Evolutionary conservation across 1,284 basidiomycete species (phyloP).

Genomic region (Ganoderma lingzhi): DNA sequence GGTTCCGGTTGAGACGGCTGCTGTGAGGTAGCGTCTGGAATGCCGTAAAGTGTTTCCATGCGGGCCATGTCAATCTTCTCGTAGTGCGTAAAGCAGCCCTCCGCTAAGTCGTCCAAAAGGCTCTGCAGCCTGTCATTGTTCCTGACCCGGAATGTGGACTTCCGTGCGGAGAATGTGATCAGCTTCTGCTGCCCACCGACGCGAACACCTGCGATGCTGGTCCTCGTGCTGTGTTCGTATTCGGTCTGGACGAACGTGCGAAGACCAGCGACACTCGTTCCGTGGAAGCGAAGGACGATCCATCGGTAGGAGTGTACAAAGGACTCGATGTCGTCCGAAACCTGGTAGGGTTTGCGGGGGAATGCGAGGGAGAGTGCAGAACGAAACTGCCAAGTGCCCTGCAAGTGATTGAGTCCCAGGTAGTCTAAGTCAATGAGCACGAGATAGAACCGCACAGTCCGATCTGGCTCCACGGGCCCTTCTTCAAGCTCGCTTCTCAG

Average conservation of each 20-base stretch:
- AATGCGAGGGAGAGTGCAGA: slow-evolving; percentile 8
- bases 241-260: not conserved
- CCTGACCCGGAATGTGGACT: not conserved
- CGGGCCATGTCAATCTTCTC: not conserved
- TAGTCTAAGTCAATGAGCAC: not conserved
- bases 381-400: slow-evolving; percentile 23
- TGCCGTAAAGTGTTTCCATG: not conserved
- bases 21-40: not conserved
- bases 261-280: not conserved
- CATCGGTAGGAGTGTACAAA: slow-evolving; percentile 14
- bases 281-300: not conserved
- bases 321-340: slow-evolving; percentile 24
- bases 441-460: not conserved
- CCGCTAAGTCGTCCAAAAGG: not conserved
- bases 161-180: not conserved
- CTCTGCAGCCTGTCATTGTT: not conserved
- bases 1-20: not conserved
- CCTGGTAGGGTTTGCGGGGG: slow-evolving; percentile 7
- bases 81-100: not conserved
- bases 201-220: not conserved
- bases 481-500: not conserved
- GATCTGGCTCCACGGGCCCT: not conserved
- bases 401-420: no score
- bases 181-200: not conserved
- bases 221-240: not conserved